Conservation (phyloP, 2,329 filamentous ascomycete genomes). For the Aspergillus luchuensis region DNA sequence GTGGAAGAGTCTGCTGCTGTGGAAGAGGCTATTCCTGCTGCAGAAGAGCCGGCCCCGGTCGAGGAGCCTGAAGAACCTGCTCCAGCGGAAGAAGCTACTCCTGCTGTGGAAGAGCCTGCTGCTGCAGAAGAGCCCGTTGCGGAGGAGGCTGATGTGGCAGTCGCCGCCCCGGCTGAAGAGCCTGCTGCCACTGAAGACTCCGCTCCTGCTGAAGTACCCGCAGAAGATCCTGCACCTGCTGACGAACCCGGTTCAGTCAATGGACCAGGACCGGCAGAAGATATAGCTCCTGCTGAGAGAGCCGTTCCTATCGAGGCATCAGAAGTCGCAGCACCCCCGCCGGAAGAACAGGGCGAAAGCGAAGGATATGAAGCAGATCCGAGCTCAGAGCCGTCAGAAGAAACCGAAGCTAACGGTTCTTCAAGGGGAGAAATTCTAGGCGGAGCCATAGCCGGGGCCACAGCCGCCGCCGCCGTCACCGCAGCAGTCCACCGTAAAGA, state of each 20-base stretch:
- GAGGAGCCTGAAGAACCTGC: conserved; percentile 21
- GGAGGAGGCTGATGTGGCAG: too few species aligned
- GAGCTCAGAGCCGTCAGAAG: conserved; percentile 5
- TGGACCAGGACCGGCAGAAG: conserved; percentile 7
- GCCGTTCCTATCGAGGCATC: conserved; percentile 12
- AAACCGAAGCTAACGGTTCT: conserved; percentile 8
- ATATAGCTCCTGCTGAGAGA: conserved; percentile 15
- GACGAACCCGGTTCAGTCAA: conserved; percentile 12
- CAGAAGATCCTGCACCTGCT: not conserved
- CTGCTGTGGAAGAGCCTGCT: conserved; percentile 10
- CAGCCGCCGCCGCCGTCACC: conserved; percentile 12
- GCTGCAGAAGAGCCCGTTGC: conserved; percentile 17
- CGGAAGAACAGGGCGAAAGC: conserved; percentile 13
- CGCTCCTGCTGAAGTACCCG: conserved; percentile 10
- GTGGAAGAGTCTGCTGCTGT: not conserved
- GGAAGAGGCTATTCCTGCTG: not conserved
- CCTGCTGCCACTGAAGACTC: conserved; percentile 10
- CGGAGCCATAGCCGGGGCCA: not conserved
- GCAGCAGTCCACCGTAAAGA: conserved; percentile 16
- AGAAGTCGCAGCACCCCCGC: not conserved
- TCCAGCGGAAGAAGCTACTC: conserved; percentile 1
- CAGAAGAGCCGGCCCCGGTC: conserved; percentile 9
- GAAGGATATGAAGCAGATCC: conserved; percentile 10
- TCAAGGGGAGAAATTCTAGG: conserved; percentile 7
- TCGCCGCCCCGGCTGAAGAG: conserved; percentile 7